A percentile compares a stretch with the other conserved stretches of the same genome.
Conservation (phyloP, 768 basidiomycete genomes). For the Serpula lacrymans region DNA sequence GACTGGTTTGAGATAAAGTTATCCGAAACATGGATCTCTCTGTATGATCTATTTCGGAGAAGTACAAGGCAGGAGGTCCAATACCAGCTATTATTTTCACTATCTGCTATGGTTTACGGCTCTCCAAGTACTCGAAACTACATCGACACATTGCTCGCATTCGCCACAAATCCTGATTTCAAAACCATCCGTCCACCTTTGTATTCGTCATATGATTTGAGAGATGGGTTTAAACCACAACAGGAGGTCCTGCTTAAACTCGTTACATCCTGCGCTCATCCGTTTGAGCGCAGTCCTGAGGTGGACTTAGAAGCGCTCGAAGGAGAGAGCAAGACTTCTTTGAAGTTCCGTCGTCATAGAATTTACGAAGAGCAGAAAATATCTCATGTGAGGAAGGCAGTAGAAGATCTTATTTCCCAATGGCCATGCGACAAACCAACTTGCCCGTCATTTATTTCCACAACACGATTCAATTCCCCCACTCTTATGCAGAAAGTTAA, state of each 20-base stretch:
- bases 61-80: constrained; percentile 3
- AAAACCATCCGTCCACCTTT: constrained; percentile 12
- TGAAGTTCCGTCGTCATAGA: no score
- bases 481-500: neutral
- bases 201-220: constrained; percentile 10
- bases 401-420: neutral
- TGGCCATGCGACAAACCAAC: constrained; percentile 15
- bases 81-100: constrained; percentile 23
- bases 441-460: neutral
- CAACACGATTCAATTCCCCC: constrained; percentile 4
- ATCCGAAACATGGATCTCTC: constrained; percentile 17
- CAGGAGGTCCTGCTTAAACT: no score
- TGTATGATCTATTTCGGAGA: constrained; percentile 20
- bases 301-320: no score
- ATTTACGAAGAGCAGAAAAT: neutral
- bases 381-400: neutral
- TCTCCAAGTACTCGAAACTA: constrained; percentile 12
- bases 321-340: no score
- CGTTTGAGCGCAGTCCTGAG: no score
- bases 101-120: constrained; percentile 27
- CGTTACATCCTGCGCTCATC: no score
- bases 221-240: constrained; percentile 10
- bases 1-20: constrained; percentile 23
- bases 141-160: constrained; percentile 29
- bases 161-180: constrained; percentile 15